Evolutionary conservation across 208 protist genomes (phyloP), one percentile per base, ranked within the genome.

Genomic region (Leishmania turanica): DNA sequence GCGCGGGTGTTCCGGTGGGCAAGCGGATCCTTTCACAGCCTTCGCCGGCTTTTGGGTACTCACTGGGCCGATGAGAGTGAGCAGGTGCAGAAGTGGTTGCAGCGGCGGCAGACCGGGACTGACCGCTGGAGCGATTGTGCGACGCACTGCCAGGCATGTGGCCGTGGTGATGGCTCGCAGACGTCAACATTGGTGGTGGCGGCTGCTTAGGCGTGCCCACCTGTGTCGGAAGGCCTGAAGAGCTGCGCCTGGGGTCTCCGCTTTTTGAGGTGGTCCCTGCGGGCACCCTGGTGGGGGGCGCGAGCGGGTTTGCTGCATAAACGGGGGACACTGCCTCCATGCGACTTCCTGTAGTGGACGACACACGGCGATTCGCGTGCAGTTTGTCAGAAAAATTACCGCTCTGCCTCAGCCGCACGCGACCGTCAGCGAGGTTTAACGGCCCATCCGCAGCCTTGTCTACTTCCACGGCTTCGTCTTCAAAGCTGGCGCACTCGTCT

Each of bases 1-100:
- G 90, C 75, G 76, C 72, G 81, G 84, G 88, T 87, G 78, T 88
- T 79, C 79, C 82, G 87, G 69, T 71, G 88, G 88, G 90, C 86
- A 73, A 64, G 60, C 86, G 79, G 81, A 76, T 86, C 83, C 78
- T 87, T 75, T 85, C 72, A 85, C 88, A 90, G 88, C 51, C 88
- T 90, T 91, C 90, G 88, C 71, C 77, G 75, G 53, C 78, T 81
- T 92, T 92, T 92, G 80, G 84, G 84, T 84, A 74, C 24, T 62
- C 58, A 7, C 13, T 42, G 34, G 17, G 37, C 34, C 15, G 11
- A 24, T 72, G 34, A 31, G 31, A 8, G 31, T 15, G 53, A 15
- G 47, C 34, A 49, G 74, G 19, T 66, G 53, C 64, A n/a, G n/a
- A 9, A 40, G 74, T 58, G 58, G 13, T 40, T 49, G 17, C 53